Percentiles rank a stretch among this genome's conserved stretches.
Conservation (phyloP, 139 green algal genomes). For the Tetradesmus lagerheimii region DNA sequence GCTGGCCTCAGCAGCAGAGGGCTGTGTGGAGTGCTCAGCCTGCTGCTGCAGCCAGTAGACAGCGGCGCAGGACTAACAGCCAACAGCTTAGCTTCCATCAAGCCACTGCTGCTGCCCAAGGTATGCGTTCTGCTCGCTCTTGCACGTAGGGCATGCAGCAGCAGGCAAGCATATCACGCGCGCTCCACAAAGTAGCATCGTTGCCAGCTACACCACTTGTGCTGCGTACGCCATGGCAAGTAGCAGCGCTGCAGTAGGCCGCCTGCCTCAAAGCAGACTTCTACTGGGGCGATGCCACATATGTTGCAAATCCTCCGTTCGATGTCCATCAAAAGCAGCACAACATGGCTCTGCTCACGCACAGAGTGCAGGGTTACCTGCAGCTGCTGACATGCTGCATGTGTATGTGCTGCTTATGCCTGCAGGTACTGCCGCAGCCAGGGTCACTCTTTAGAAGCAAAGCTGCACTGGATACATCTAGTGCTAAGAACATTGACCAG, state of each 20-base stretch:
- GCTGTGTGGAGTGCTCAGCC: background rate
- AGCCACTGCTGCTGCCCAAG: slow-evolving; percentile 33
- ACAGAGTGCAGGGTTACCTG: background rate
- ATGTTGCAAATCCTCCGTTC: too few species aligned
- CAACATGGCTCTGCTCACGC: background rate
- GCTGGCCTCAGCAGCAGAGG: slow-evolving; percentile 13
- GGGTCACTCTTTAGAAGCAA: background rate
- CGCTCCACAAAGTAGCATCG: background rate
- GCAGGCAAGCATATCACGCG: background rate
- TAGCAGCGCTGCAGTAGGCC: background rate
- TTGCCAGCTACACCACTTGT: background rate
- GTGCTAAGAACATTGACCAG: background rate
- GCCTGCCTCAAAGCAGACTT: background rate
- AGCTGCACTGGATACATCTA: background rate
- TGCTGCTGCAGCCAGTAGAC: slow-evolving; percentile 37
- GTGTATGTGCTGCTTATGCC: background rate
- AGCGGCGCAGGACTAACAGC: background rate
- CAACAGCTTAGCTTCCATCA: slow-evolving; percentile 2
- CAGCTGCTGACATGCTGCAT: background rate
- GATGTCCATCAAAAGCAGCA: background rate
- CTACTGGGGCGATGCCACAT: too few species aligned
- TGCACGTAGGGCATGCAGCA: background rate
- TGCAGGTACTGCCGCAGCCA: background rate
- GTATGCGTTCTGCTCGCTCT: background rate
- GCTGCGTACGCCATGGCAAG: background rate